Conservation (phyloP, 805 yeast genomes). For the Ogataea siamensis region DNA sequence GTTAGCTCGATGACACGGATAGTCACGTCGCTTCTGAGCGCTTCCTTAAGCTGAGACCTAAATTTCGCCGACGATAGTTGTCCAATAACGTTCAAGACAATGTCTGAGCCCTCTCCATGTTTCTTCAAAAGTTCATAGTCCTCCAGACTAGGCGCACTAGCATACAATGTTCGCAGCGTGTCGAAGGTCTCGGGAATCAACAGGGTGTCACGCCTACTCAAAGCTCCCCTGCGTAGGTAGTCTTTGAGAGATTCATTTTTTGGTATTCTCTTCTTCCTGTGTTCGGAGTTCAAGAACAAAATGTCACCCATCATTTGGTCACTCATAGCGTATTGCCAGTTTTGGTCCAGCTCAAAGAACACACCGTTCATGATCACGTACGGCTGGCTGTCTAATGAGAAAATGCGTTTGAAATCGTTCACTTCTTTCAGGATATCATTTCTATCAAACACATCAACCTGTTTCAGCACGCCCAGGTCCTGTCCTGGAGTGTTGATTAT, state of each 20-base stretch:
- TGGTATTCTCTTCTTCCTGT: conserved; percentile 30
- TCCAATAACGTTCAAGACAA: conserved; percentile 55
- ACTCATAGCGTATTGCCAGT: conserved; percentile 56
- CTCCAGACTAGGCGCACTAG: conserved; percentile 10
- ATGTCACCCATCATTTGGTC: conserved; percentile 57
- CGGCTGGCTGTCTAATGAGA: conserved; percentile 44
- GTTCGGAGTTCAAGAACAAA: conserved; percentile 30
- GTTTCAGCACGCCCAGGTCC: conserved; percentile 1
- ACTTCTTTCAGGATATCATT: conserved; percentile 20
- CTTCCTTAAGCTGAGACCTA: conserved; percentile 43
- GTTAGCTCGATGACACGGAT: conserved; percentile 18
- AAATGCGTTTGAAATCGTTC: conserved; percentile 29
- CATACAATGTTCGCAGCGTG: conserved; percentile 18
- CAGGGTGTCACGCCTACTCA: conserved; percentile 43
- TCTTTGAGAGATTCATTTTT: conserved; percentile 34
- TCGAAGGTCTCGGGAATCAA: conserved; percentile 49
- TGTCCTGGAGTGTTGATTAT: conserved; percentile 6
- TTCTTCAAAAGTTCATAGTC: conserved; percentile 2
- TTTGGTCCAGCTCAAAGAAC: conserved; percentile 44
- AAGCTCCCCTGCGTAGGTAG: conserved; percentile 42
- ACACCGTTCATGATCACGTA: conserved; percentile 73
- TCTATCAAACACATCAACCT: conserved; percentile 10
- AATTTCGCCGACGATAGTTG: conserved; percentile 43
- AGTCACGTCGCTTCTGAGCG: conserved; percentile 23
- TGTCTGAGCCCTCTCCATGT: conserved; percentile 1